phyloP scores from a whole-genome alignment of 371 early-diverging fungal species.

The Mortierella sp. region DNA sequence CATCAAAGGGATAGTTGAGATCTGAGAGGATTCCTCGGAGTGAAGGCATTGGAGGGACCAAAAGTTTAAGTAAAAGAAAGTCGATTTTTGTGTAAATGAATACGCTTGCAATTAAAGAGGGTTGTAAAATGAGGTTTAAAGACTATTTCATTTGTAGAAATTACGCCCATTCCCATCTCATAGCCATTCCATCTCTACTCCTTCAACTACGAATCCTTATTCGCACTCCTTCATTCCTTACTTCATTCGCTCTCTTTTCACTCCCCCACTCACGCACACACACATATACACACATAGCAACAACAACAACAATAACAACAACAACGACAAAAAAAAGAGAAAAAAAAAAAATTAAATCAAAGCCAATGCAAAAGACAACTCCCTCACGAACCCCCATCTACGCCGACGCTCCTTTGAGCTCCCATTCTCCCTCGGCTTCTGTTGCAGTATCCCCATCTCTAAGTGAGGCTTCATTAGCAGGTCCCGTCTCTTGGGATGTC shows the following conservation, averaged over 20 bases:
- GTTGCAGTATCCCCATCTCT: constrained; percentile 18
- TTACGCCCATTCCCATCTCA: too few relatives aligned
- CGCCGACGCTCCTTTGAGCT: constrained; percentile 43
- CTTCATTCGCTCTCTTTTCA: neutral
- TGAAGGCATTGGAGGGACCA: too few relatives aligned
- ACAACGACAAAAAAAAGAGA: neutral
- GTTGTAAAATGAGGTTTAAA: too few relatives aligned
- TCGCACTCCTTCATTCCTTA: too few relatives aligned
- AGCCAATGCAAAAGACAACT: constrained; percentile 41
- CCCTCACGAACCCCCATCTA: constrained; percentile 50
- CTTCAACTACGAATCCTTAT: too few relatives aligned
- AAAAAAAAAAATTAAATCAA: neutral
- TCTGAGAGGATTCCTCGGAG: constrained; percentile 5
- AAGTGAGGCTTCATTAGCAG: constrained; percentile 32
- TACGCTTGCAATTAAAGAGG: too few relatives aligned
- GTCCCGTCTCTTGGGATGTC: constrained; percentile 34
- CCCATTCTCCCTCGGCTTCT: constrained; percentile 24
- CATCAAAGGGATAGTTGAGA: constrained; percentile 24
- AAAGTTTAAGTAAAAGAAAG: too few relatives aligned
- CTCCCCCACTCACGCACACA: neutral
- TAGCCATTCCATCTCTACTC: too few relatives aligned
- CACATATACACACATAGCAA: neutral
- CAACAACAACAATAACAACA: neutral
- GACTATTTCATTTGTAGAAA: too few relatives aligned
- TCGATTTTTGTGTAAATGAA: too few relatives aligned